These are phyloP conservation scores for Tolypocladium tundrense DNA, from an alignment of 2,329 filamentous ascomycete species.

Conservation along the genomic window DNA sequence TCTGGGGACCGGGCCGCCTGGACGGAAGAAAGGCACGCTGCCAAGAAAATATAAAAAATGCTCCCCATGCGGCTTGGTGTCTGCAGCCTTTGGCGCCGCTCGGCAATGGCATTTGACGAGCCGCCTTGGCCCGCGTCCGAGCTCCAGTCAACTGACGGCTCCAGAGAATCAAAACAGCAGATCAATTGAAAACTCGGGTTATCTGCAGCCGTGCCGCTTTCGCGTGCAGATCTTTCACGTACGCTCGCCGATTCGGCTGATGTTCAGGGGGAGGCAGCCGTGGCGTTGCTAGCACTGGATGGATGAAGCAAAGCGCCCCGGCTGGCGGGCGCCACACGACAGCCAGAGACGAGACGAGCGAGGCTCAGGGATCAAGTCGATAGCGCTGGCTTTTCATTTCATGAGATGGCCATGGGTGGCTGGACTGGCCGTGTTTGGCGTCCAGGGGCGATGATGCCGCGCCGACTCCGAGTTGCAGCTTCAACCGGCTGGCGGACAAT, in stretches of 20 bases:
- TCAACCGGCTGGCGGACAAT: neutral
- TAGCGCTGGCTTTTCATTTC: neutral
- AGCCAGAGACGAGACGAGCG: neutral
- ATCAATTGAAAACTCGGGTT: too few relatives aligned
- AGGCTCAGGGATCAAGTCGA: neutral
- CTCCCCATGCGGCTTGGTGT: neutral
- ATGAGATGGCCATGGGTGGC: neutral
- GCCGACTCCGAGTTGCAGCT: neutral
- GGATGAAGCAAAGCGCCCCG: neutral
- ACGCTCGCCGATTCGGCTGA: neutral
- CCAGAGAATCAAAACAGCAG: too few relatives aligned
- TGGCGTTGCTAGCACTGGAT: neutral
- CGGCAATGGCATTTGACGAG: neutral
- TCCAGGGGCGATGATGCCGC: neutral
- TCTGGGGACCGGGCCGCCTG: too few relatives aligned
- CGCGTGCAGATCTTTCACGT: too few relatives aligned
- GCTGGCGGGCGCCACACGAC: neutral
- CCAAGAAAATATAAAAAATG: neutral
- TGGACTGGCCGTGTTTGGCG: neutral
- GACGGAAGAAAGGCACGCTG: neutral
- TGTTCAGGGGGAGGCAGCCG: neutral
- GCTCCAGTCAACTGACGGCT: too few relatives aligned
- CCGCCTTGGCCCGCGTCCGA: neutral
- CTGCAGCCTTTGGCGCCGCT: neutral
- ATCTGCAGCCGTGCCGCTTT: too few relatives aligned